Base-by-base conservation (phyloP, 2,329 filamentous ascomycete species). In the Alternaria hordeiaustralica region DNA sequence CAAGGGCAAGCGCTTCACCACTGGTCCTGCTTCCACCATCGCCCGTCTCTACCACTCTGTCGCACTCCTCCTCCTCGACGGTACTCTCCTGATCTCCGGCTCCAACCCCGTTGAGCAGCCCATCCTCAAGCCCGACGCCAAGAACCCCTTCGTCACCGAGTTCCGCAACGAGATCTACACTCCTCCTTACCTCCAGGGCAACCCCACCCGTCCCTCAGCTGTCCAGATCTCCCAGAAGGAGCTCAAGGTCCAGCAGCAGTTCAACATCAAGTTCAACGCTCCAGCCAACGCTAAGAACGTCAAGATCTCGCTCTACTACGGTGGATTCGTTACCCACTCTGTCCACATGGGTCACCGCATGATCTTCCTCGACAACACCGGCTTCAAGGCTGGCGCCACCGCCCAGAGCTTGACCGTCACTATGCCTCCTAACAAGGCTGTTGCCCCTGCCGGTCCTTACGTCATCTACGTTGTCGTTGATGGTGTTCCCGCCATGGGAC, bases 151-250 rank as follows among this genome's bases (percentile, higher is more conserved):
- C 73, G 80, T 84, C 18, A 89, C 87, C 1, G 87, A 90, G 65
- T 89, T 88, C 79, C 84, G 87, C 36, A 86, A 89, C 46, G 88
- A 90, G 73, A 86, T 84, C 58, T 89, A 87, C 73, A 87, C 85
- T 26, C 88, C 88, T 44, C 86, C 87, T 4, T 90, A 90, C 70
- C 83, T 89, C 18, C 79, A 82, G 50, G 86, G 85, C 13, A 82
- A 80, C 44, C 86, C 86, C 53, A 82, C 81, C 3, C 82, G 87
- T 50, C 87, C 88, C 5, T 82, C 79, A 4, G 78, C 82, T 50
- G 79, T 88, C 55, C 63, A 68, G 5, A 75, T 88, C 15, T 83
- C 83, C 9, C 79, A 73, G 41, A 83, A 79, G 55, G 74, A 75
- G 6, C 76, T 89, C 25, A 76, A 75, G 49, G 78, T 83, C 9